These are phyloP conservation scores for Taiozyma sp. DNA, from an alignment of 1,139 yeast species.

Conservation along the genomic window DNA sequence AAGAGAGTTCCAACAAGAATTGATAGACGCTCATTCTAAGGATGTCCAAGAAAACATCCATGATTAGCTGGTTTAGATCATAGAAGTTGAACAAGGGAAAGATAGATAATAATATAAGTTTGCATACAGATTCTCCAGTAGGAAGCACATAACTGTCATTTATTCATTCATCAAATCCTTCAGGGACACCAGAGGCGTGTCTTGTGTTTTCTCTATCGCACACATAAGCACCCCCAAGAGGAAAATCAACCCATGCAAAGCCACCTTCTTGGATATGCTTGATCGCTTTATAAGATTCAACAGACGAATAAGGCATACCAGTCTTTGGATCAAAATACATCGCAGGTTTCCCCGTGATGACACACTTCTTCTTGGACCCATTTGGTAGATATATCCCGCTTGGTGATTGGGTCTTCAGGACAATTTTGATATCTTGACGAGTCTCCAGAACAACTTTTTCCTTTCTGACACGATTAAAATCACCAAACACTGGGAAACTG, in stretches of 20 bases:
- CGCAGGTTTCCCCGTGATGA: constrained; percentile 74
- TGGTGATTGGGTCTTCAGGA: constrained; percentile 61
- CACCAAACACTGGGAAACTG: constrained; percentile 61
- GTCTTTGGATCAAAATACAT: constrained; percentile 82
- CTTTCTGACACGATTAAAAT: constrained; percentile 45
- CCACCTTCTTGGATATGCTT: constrained; percentile 62
- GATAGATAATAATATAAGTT: not conserved
- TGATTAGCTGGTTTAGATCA: not conserved
- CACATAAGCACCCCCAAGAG: constrained; percentile 63
- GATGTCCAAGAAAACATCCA: constrained; percentile 46
- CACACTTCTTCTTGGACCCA: constrained; percentile 60
- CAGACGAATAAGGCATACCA: constrained; percentile 80
- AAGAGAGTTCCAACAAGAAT: constrained; percentile 53
- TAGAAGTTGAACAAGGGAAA: not conserved
- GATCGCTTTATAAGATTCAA: constrained; percentile 69
- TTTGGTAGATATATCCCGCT: constrained; percentile 70
- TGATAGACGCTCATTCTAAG: constrained; percentile 53
- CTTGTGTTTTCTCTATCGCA: constrained; percentile 47
- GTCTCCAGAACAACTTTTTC: constrained; percentile 31
- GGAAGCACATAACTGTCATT: not conserved
- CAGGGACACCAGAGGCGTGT: constrained; percentile 88
- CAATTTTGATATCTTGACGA: constrained; percentile 40
- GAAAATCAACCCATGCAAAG: constrained; percentile 64
- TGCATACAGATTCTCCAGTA: not conserved
- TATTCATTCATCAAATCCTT: constrained; percentile 45